Conservation (phyloP, 2,329 filamentous ascomycete species). For the Trematosphaeria pertusa region DNA sequence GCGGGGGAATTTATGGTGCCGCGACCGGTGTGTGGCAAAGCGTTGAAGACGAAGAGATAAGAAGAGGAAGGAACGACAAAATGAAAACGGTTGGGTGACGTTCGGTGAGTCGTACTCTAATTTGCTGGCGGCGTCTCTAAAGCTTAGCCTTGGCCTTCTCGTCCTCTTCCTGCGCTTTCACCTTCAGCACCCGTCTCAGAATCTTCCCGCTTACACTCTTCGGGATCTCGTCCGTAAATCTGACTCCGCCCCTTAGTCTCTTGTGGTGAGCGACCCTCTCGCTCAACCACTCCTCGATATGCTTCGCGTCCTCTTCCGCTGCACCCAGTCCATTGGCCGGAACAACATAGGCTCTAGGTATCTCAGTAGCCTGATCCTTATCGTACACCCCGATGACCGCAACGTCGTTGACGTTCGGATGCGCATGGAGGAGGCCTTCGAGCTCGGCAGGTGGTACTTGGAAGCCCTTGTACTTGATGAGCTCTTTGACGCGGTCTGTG, state of each 20-base stretch:
- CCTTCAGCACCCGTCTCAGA: conserved; percentile 53
- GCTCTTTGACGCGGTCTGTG: conserved; percentile 71
- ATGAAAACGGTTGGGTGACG: too few relatives aligned
- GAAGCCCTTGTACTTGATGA: conserved; percentile 55
- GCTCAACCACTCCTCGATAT: conserved; percentile 53
- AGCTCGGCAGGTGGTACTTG: conserved; percentile 58
- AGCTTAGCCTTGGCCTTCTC: conserved; percentile 52
- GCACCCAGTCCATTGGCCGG: conserved; percentile 38
- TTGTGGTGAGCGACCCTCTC: conserved; percentile 56
- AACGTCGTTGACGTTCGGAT: conserved; percentile 52
- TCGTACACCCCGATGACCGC: conserved; percentile 56
- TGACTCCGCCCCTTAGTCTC: conserved; percentile 54
- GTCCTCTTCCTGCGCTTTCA: conserved; percentile 50
- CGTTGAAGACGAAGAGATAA: too few relatives aligned
- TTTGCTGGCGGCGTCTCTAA: too few relatives aligned
- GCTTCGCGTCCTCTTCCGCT: conserved; percentile 38
- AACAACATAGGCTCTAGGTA: conserved; percentile 48
- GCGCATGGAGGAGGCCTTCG: conserved; percentile 52
- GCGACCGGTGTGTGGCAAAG: too few relatives aligned
- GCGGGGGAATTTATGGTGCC: too few relatives aligned
- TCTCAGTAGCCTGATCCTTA: conserved; percentile 55
- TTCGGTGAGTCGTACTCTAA: too few relatives aligned
- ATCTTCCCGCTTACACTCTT: conserved; percentile 59
- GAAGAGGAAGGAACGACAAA: too few relatives aligned
- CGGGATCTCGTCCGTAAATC: conserved; percentile 56